Conservation (phyloP, 176 grass and related monocot species). For the Tuctoria greenei region DNA sequence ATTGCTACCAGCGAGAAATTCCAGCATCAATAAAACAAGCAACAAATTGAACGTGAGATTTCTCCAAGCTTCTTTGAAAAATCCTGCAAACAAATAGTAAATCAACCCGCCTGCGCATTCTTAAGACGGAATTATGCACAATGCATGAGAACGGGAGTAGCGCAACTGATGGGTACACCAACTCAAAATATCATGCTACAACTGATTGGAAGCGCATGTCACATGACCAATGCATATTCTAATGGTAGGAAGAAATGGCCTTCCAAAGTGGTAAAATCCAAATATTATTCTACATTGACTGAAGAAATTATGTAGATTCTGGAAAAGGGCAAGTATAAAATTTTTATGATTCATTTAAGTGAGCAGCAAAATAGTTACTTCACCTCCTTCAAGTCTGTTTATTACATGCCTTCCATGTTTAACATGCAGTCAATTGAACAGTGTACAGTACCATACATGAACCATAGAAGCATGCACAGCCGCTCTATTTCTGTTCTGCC, state of each 20-base stretch:
- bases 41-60: slow-evolving; percentile 36
- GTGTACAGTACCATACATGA: background rate
- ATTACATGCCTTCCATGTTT: too few species aligned
- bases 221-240: background rate
- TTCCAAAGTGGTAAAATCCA: slow-evolving; percentile 16
- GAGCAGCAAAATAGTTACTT: background rate
- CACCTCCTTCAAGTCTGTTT: background rate
- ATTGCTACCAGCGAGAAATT: slow-evolving; percentile 40
- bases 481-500: background rate
- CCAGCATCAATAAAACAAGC: slow-evolving; percentile 38
- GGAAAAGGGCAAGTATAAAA: background rate
- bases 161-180: background rate
- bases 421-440: background rate
- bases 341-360: background rate
- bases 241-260: background rate
- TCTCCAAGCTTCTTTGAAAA: slow-evolving; percentile 27
- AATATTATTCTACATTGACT: background rate
- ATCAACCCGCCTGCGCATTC: slow-evolving; percentile 6
- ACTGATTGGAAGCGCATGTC: background rate
- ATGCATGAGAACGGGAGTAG: background rate
- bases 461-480: background rate
- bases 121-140: slow-evolving; percentile 1
- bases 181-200: background rate
- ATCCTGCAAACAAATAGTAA: slow-evolving; percentile 48
- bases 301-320: background rate